Evolutionary conservation across 1,284 basidiomycete genomes (phyloP).

Genomic region (Ceratobasidium sp.): DNA sequence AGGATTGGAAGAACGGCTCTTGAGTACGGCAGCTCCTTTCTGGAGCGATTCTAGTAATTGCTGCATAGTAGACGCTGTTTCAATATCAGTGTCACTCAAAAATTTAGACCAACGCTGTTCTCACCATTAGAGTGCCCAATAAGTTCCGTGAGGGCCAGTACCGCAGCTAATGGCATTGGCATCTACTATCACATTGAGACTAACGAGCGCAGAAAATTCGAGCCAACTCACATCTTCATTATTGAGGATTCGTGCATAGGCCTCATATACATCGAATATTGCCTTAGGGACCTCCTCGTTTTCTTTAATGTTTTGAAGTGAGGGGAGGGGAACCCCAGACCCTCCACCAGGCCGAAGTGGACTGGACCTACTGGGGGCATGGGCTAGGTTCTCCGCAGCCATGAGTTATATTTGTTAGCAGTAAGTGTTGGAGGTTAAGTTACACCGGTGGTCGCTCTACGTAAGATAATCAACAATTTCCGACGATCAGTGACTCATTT

Average conservation of each 20-base stretch:
- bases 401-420: too few relatives aligned
- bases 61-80: conserved; percentile 85
- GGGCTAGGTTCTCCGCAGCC: too few relatives aligned
- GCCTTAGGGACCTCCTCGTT: conserved; percentile 1
- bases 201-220: not conserved
- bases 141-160: conserved; percentile 81
- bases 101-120: conserved; percentile 47
- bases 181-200: conserved; percentile 61
- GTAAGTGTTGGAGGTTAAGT: too few relatives aligned
- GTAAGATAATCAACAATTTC: not conserved
- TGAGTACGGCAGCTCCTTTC: conserved; percentile 75
- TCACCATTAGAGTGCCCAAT: conserved; percentile 77
- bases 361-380: too few relatives aligned
- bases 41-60: conserved; percentile 87
- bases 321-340: too few relatives aligned
- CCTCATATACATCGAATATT: conserved; percentile 38
- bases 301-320: conserved; percentile 15
- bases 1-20: conserved; percentile 73
- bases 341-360: too few relatives aligned
- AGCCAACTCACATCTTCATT: conserved; percentile 13
- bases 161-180: conserved; percentile 88
- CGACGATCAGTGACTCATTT: not conserved
- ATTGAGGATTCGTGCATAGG: conserved; percentile 44
- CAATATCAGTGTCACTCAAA: conserved; percentile 46
- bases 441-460: conserved; percentile 17